phyloP scores from a whole-genome alignment of 1,284 basidiomycete genomes.

The Sutorius eximius region DNA sequence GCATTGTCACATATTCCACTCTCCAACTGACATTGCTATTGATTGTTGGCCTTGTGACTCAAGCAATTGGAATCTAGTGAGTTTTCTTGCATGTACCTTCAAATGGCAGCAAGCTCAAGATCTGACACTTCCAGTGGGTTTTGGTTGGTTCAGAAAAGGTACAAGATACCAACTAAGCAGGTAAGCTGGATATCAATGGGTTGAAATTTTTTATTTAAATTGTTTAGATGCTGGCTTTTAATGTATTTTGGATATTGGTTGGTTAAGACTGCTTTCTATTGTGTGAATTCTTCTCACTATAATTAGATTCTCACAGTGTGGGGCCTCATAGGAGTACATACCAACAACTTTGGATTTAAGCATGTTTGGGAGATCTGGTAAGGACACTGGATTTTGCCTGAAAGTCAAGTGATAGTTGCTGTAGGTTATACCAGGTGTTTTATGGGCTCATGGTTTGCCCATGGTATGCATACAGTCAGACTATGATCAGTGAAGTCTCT shows the following conservation, averaged over 20 bases:
- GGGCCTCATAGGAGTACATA: constrained; percentile 78
- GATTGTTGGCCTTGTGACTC: constrained; percentile 74
- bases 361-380: constrained; percentile 82
- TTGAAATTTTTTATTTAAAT: background rate
- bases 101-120: background rate
- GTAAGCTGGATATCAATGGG: constrained; percentile 35
- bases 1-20: constrained; percentile 66
- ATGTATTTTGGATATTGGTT: constrained; percentile 72
- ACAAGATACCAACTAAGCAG: constrained; percentile 68
- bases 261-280: constrained; percentile 15
- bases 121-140: constrained; percentile 49
- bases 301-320: constrained; percentile 66
- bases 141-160: constrained; percentile 78
- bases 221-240: constrained; percentile 67
- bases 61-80: constrained; percentile 75
- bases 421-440: constrained; percentile 65
- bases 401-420: constrained; percentile 16
- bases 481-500: constrained; percentile 83
- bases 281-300: background rate
- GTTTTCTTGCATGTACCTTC: constrained; percentile 18
- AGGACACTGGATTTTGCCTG: constrained; percentile 2
- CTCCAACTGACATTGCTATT: constrained; percentile 67
- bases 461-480: constrained; percentile 84
- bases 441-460: constrained; percentile 81
- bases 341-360: constrained; percentile 75